A percentile compares a stretch with the other conserved stretches of the same genome.
phyloP scores from a whole-genome alignment of 805 yeast species.

The Zygoascus tannicola region DNA sequence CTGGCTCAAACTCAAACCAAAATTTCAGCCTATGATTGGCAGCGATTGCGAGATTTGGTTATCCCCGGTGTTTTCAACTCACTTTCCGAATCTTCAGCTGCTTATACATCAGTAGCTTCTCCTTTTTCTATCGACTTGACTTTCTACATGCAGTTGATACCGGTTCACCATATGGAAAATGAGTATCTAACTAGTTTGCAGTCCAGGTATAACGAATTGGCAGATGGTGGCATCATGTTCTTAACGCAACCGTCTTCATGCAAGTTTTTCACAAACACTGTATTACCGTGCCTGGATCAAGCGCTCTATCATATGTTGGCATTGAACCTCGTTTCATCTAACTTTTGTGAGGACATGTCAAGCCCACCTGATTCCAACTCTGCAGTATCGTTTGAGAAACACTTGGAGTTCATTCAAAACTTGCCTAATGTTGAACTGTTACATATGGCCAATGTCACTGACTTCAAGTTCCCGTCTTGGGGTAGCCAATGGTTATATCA shows the following conservation, averaged over 20 bases:
- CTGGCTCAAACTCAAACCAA: background rate
- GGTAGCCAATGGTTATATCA: slow-evolving; percentile 18
- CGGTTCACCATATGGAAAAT: slow-evolving; percentile 17
- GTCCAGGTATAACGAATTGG: slow-evolving; percentile 16
- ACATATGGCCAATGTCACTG: slow-evolving; percentile 4
- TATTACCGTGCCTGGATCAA: slow-evolving; percentile 19
- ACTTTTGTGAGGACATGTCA: slow-evolving; percentile 18
- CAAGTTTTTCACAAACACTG: slow-evolving; percentile 13
- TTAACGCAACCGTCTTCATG: slow-evolving; percentile 18
- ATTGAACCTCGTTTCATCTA: slow-evolving; percentile 17
- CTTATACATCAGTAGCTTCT: slow-evolving; percentile 8
- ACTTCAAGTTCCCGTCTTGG: slow-evolving; percentile 14
- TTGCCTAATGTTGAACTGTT: slow-evolving; percentile 12
- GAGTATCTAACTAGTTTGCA: slow-evolving; percentile 12
- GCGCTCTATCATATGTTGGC: slow-evolving; percentile 21
- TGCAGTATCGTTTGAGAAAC: slow-evolving; percentile 10
- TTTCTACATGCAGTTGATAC: slow-evolving; percentile 17
- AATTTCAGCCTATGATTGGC: background rate
- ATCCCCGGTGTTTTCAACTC: background rate
- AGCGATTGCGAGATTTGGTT: background rate
- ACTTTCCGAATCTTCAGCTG: background rate
- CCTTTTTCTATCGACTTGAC: slow-evolving; percentile 17
- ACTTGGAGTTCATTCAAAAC: slow-evolving; percentile 5
- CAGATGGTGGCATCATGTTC: slow-evolving; percentile 19
- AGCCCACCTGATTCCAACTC: slow-evolving; percentile 12